Conservation (phyloP, 2,329 filamentous ascomycete species). For the Clathrospora elynae region DNA sequence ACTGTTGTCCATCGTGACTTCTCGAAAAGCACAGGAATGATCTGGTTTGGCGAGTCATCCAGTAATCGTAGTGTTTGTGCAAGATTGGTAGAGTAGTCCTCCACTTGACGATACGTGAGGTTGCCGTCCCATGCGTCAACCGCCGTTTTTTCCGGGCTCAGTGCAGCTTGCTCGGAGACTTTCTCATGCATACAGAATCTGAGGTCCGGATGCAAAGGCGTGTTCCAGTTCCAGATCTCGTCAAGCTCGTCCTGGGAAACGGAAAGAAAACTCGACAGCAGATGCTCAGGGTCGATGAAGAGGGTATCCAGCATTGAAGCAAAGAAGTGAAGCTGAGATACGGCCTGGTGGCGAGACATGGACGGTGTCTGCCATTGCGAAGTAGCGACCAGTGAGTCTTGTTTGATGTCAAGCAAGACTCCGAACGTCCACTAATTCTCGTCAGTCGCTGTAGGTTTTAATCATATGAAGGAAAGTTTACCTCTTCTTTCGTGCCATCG, state of each 20-base stretch:
- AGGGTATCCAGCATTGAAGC: constrained; percentile 44
- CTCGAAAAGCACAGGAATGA: constrained; percentile 49
- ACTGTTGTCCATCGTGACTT: constrained; percentile 49
- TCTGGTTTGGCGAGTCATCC: constrained; percentile 33
- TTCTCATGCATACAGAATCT: constrained; percentile 57
- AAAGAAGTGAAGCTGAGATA: constrained; percentile 51
- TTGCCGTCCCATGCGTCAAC: constrained; percentile 48
- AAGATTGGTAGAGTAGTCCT: constrained; percentile 40
- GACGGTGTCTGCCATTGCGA: constrained; percentile 52
- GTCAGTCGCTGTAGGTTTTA: constrained; percentile 5
- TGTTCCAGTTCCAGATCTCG: constrained; percentile 57
- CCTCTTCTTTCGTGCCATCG: constrained; percentile 40
- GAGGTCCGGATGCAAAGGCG: constrained; percentile 51
- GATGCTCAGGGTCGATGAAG: constrained; percentile 34
- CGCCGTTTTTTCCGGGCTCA: constrained; percentile 45
- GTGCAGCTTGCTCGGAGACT: constrained; percentile 48
- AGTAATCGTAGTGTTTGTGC: constrained; percentile 34
- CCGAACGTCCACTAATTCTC: constrained; percentile 38
- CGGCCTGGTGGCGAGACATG: constrained; percentile 53
- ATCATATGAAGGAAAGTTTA: constrained; percentile 8
- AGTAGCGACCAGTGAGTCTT: constrained; percentile 41
- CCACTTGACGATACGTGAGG: constrained; percentile 44
- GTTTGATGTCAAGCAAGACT: constrained; percentile 31
- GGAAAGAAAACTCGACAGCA: constrained; percentile 22
- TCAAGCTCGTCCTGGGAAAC: constrained; percentile 49